These are phyloP conservation scores for Starmerella roubikii DNA, from an alignment of 805 yeast species.

Conservation along the genomic window DNA sequence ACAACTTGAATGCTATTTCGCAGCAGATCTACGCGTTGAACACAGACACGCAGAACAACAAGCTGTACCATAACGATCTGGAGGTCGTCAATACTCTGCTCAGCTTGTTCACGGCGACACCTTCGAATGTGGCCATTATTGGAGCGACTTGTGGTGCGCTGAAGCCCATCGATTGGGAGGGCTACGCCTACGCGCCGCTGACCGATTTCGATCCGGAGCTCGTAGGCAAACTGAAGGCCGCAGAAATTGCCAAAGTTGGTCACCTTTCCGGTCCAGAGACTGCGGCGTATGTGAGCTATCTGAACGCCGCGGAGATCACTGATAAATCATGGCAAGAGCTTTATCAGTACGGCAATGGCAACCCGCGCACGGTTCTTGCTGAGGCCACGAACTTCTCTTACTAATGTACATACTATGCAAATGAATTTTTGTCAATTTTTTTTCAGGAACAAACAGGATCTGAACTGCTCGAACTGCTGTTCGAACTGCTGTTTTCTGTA, in stretches of 20 bases:
- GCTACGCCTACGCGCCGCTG: conserved; percentile 40
- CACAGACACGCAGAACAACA: conserved; percentile 40
- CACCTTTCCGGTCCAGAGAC: conserved; percentile 37
- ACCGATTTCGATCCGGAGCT: conserved; percentile 41
- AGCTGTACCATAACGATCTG: conserved; percentile 46
- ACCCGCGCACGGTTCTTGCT: conserved; percentile 37
- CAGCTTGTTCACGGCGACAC: conserved; percentile 39
- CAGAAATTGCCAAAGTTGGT: conserved; percentile 31
- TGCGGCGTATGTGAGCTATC: conserved; percentile 30
- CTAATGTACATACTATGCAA: conserved; percentile 12
- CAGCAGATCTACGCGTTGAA: conserved; percentile 46
- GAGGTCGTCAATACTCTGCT: conserved; percentile 50
- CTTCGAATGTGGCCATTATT: conserved; percentile 46
- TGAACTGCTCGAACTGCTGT: no score
- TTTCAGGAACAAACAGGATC: no score
- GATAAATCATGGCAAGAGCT: conserved; percentile 34
- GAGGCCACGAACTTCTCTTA: conserved; percentile 26
- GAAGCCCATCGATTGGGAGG: conserved; percentile 28
- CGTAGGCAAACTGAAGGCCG: conserved; percentile 35
- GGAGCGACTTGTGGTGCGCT: conserved; percentile 48
- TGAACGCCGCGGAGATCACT: conserved; percentile 30
- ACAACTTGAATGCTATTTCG: conserved; percentile 54
- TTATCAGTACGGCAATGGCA: conserved; percentile 52
- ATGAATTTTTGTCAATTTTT: no score
- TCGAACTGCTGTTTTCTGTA: no score